Percentiles rank a stretch among this genome's conserved stretches.
Conservation (phyloP, 31 red algal genomes). For the Odonthalia washingtoniensis region DNA sequence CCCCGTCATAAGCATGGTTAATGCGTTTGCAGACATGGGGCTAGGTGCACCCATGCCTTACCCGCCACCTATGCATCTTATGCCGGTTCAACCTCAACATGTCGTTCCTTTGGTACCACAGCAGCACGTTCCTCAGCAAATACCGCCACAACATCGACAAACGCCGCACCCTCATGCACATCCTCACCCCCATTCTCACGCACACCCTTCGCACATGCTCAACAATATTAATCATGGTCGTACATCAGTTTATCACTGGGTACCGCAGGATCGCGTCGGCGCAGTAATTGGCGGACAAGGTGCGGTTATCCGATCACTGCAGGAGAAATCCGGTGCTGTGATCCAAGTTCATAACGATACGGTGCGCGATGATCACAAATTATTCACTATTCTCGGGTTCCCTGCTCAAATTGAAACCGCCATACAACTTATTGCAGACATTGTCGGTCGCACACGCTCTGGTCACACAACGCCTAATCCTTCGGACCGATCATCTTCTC, state of each 20-base stretch:
- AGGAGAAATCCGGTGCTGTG: slow-evolving; percentile 78
- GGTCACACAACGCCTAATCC: neutral
- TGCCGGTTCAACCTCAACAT: slow-evolving; percentile 40
- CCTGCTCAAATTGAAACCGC: slow-evolving; percentile 69
- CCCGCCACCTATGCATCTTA: slow-evolving; percentile 27
- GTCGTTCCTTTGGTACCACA: slow-evolving; percentile 41
- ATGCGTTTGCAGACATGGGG: slow-evolving; percentile 26
- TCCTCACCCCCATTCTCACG: slow-evolving; percentile 1
- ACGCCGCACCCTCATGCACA: neutral
- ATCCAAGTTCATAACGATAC: slow-evolving; percentile 93
- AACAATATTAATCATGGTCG: neutral
- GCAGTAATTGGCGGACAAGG: slow-evolving; percentile 87
- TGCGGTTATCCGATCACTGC: slow-evolving; percentile 74
- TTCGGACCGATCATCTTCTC: neutral
- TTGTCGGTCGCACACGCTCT: slow-evolving; percentile 64
- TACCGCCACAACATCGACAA: slow-evolving; percentile 34
- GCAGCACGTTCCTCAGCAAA: slow-evolving; percentile 45
- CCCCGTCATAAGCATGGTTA: slow-evolving; percentile 16
- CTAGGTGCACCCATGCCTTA: slow-evolving; percentile 34
- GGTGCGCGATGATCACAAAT: slow-evolving; percentile 73
- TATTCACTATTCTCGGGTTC: slow-evolving; percentile 87
- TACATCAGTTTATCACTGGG: slow-evolving; percentile 67
- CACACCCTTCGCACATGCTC: slow-evolving; percentile 11
- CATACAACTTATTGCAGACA: slow-evolving; percentile 72
- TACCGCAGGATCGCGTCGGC: slow-evolving; percentile 87